phyloP scores from a whole-genome alignment of 768 basidiomycete species.

The Panaeolus cyanescens region DNA sequence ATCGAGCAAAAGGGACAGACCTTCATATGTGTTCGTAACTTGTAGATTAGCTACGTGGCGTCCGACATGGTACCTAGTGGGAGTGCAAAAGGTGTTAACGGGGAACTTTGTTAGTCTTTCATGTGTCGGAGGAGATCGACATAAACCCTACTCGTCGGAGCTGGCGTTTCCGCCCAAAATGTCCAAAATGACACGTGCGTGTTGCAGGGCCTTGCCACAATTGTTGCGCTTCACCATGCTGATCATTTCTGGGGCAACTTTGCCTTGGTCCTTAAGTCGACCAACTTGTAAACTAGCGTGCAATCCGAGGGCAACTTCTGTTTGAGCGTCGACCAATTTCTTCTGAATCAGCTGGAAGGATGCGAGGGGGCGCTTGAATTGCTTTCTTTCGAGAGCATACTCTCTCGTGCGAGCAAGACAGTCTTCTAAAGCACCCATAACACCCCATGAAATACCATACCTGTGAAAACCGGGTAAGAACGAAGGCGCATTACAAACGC shows the following conservation, averaged over 20 bases:
- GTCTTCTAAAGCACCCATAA: slow-evolving; percentile 94
- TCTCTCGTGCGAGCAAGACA: slow-evolving; percentile 75
- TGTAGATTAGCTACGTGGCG: slow-evolving; percentile 94
- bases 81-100: background rate
- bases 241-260: slow-evolving; percentile 86
- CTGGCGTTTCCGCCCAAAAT: slow-evolving; percentile 94
- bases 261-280: slow-evolving; percentile 79
- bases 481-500: slow-evolving; percentile 1
- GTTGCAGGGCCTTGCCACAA: slow-evolving; percentile 88
- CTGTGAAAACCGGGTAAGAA: slow-evolving; percentile 33
- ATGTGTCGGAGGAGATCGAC: slow-evolving; percentile 1
- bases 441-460: slow-evolving; percentile 92
- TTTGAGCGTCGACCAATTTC: slow-evolving; percentile 94
- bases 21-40: slow-evolving; percentile 96
- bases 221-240: slow-evolving; percentile 96
- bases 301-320: slow-evolving; percentile 79
- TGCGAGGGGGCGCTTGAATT: slow-evolving; percentile 88
- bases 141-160: slow-evolving; percentile 77
- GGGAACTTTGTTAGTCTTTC: background rate
- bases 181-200: slow-evolving; percentile 80
- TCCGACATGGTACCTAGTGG: slow-evolving; percentile 83
- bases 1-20: slow-evolving; percentile 32
- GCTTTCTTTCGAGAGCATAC: slow-evolving; percentile 88
- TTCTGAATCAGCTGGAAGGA: slow-evolving; percentile 98
- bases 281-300: slow-evolving; percentile 80